Evolutionary conservation across 768 basidiomycete genomes (phyloP).

Genomic region (Hortiboletus campestris): DNA sequence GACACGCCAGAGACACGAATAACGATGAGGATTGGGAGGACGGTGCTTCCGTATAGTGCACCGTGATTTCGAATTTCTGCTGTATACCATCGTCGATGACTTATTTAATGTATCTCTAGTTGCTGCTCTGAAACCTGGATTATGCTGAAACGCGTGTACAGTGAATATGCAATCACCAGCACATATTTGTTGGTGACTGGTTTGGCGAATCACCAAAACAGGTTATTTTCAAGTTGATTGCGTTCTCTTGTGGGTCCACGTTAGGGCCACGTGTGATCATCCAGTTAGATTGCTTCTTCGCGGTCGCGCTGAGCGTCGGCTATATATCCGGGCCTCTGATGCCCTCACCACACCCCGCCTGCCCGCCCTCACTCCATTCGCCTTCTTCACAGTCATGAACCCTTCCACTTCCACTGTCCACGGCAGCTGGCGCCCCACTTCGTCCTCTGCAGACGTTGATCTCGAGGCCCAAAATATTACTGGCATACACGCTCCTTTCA

Average conservation of each 20-base stretch:
- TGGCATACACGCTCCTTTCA: constrained; percentile 1
- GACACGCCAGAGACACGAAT: constrained; percentile 11
- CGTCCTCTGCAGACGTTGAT: constrained; percentile 6
- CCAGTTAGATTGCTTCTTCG: neutral
- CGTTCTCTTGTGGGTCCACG: neutral
- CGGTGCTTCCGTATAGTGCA: constrained; percentile 21
- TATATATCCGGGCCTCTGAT: neutral
- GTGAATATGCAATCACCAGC: neutral
- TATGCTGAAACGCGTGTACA: neutral
- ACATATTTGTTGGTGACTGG: neutral
- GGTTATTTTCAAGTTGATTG: constrained; percentile 4
- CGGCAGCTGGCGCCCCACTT: constrained; percentile 15
- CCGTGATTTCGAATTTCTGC: neutral
- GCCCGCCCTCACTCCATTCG: neutral
- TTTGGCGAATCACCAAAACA: neutral
- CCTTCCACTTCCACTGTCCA: constrained; percentile 1
- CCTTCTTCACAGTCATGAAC: constrained; percentile 1
- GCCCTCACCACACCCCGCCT: neutral
- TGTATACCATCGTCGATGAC: neutral
- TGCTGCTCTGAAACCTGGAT: neutral
- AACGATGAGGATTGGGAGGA: constrained; percentile 34
- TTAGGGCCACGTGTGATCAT: neutral
- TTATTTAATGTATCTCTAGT: constrained; percentile 4
- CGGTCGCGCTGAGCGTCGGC: neutral
- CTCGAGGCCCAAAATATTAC: constrained; percentile 18